phyloP scores from a whole-genome alignment of 768 basidiomycete species.

The Amanita phalloides region DNA sequence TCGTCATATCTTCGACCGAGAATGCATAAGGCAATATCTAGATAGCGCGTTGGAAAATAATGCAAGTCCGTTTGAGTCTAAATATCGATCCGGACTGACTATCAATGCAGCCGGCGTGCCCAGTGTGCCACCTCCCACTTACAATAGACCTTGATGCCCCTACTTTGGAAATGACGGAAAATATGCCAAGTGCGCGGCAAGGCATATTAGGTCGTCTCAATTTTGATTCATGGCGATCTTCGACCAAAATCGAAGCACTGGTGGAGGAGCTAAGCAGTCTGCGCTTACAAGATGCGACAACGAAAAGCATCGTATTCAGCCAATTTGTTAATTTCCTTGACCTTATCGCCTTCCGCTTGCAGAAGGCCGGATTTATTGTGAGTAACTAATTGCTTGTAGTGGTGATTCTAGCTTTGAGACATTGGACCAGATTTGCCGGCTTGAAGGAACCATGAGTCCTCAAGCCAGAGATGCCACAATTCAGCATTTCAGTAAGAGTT shows the following conservation, averaged over 20 bases:
- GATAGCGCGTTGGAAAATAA: slow-evolving; percentile 57
- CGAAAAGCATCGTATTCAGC: slow-evolving; percentile 94
- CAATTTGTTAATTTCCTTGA: slow-evolving; percentile 94
- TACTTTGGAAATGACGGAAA: slow-evolving; percentile 74
- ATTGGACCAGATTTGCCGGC: slow-evolving; percentile 47
- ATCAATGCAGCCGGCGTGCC: slow-evolving; percentile 67
- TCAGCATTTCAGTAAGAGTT: slow-evolving; percentile 73
- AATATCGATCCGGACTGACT: neutral
- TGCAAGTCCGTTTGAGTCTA: slow-evolving; percentile 26
- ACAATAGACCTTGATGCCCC: slow-evolving; percentile 96
- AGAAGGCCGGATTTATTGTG: slow-evolving; percentile 86
- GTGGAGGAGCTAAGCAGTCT: slow-evolving; percentile 89
- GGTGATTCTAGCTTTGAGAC: no score
- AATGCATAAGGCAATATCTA: slow-evolving; percentile 92
- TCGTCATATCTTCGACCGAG: slow-evolving; percentile 89
- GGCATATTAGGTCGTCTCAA: slow-evolving; percentile 91
- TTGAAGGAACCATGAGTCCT: slow-evolving; percentile 97
- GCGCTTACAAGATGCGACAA: slow-evolving; percentile 74
- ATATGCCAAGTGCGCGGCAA: slow-evolving; percentile 45
- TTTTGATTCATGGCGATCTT: slow-evolving; percentile 84
- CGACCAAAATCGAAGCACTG: slow-evolving; percentile 95
- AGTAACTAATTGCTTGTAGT: slow-evolving; percentile 12
- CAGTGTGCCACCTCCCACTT: slow-evolving; percentile 85
- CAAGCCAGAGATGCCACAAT: slow-evolving; percentile 92
- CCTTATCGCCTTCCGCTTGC: slow-evolving; percentile 85